phyloP scores from a whole-genome alignment of 306 rosid genomes.

The Castanea crenata region DNA sequence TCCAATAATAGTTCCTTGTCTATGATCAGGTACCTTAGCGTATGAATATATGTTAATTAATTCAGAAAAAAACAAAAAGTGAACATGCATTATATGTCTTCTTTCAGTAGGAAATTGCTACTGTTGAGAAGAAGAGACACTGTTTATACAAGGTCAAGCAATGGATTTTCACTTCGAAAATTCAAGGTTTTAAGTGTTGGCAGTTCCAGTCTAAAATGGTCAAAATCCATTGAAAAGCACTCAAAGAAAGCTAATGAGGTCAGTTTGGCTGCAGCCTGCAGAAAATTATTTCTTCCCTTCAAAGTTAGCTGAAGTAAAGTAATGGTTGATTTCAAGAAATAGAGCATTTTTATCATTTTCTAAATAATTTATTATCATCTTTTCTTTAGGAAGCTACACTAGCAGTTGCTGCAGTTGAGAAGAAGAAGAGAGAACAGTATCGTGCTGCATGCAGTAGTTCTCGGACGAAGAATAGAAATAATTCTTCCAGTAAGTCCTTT shows the following conservation, averaged over 20 bases:
- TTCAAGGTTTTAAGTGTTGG: conserved; percentile 92
- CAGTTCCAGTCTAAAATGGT: conserved; percentile 97
- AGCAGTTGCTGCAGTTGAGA: conserved; percentile 95
- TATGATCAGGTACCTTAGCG: conserved; percentile 55
- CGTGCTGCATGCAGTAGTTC: conserved; percentile 42
- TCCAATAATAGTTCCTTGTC: conserved; percentile 51
- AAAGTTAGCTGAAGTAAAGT: conserved; percentile 8
- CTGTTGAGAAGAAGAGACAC: conserved; percentile 82
- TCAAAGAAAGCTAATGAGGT: conserved; percentile 96
- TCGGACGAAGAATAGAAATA: conserved; percentile 54
- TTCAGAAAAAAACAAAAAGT: too few relatives aligned
- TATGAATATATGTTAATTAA: not conserved
- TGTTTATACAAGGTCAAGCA: conserved; percentile 78
- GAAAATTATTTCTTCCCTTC: conserved; percentile 3
- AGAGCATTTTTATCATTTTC: conserved; percentile 6
- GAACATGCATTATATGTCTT: not conserved
- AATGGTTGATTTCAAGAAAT: conserved; percentile 11
- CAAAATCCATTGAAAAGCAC: conserved; percentile 88
- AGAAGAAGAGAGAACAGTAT: conserved; percentile 76
- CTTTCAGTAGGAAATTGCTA: conserved; percentile 75
- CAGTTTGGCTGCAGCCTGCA: conserved; percentile 33
- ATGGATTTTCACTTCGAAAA: conserved; percentile 88
- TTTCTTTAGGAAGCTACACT: conserved; percentile 78
- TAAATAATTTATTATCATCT: conserved; percentile 20
- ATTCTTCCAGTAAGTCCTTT: conserved; percentile 53